Percentiles rank a stretch among this genome's conserved stretches.
These are phyloP conservation scores for Xylaria longipes DNA, from an alignment of 495 filamentous ascomycete genomes.

Conservation along the genomic window DNA sequence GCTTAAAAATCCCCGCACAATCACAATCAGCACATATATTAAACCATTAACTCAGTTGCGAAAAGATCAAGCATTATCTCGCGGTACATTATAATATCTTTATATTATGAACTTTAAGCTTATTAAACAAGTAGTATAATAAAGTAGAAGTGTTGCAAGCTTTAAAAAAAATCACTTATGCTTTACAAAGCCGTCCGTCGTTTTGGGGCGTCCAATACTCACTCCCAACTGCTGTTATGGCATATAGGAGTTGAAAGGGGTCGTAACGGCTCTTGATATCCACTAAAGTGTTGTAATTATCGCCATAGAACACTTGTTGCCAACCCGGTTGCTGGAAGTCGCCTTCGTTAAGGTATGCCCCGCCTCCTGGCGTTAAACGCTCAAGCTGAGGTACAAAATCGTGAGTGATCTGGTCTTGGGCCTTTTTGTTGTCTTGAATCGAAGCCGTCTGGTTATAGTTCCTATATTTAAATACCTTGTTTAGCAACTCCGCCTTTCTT, in stretches of 20 bases:
- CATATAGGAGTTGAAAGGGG: constrained; percentile 50
- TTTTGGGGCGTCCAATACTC: not conserved
- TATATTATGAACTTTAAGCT: no score
- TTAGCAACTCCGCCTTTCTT: not conserved
- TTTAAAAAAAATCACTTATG: no score
- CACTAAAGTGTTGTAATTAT: constrained; percentile 46
- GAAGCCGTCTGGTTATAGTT: not conserved
- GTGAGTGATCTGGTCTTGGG: constrained; percentile 16
- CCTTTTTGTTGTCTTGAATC: not conserved
- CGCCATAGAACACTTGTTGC: constrained; percentile 50
- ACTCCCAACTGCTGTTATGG: not conserved
- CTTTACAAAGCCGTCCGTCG: not conserved
- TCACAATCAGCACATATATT: no score
- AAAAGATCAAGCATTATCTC: no score
- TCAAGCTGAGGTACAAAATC: constrained; percentile 28
- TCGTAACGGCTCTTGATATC: constrained; percentile 58
- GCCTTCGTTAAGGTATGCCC: constrained; percentile 38
- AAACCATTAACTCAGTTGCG: no score
- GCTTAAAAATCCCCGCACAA: no score
- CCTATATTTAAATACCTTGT: not conserved
- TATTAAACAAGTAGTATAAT: no score
- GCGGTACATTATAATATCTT: no score
- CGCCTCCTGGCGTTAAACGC: constrained; percentile 42
- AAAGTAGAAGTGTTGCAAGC: no score
- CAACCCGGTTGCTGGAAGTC: constrained; percentile 50